Evolutionary conservation across 2,329 filamentous ascomycete genomes (phyloP), one percentile per base, ranked within the genome.

Genomic region (Cladophialophora exuberans): DNA sequence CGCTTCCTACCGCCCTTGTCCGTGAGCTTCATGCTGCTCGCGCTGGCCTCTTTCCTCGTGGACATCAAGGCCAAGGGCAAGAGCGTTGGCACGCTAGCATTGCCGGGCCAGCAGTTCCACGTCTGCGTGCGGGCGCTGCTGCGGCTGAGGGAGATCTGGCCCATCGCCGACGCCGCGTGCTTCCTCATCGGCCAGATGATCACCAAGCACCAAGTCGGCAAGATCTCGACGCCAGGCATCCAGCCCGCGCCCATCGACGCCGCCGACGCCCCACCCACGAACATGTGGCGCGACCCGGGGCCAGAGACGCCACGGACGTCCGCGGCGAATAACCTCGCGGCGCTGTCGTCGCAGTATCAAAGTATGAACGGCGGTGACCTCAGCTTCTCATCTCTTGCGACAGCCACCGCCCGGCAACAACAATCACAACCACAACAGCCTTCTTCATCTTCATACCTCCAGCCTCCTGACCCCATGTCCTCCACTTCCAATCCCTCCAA

Each of bases 131-230:
- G 58, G 44, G 48, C 58, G 13, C 30, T 61, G 13, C 26, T 57
- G 48, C 44, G 45, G 2, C 35, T 61, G 13, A 42, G 55, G 6
- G 58, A 61, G n/a, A 61, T 56, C 30, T 61, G 58, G 58, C 58
- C 58, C 10, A 61, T 61, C 35, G 58, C 58, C 18, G 58, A 61
- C 22, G 57, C 58, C 7, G 58, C 58, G 2, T 61, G 48, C 26
- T 55, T 56, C 25, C 30, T 61, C 46, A 51, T 61, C 22, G 58
- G 55, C 28, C 58, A 58, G 30, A 61, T 61, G 58, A 61, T 61
- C 26, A 51, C 52, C 22, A 61, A 55, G 26, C 45, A 48, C 43
- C 55, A 56, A 38, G 52, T 52, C 18, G 58, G 52, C 11, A 36
- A 48, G 10, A 36, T 45, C 4, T 45, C 53, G 22, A 54, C 54